A percentile compares a stretch with the other conserved stretches of the same genome.
Conservation (phyloP, 2,329 filamentous ascomycete genomes). For the Fusarium sp. region DNA sequence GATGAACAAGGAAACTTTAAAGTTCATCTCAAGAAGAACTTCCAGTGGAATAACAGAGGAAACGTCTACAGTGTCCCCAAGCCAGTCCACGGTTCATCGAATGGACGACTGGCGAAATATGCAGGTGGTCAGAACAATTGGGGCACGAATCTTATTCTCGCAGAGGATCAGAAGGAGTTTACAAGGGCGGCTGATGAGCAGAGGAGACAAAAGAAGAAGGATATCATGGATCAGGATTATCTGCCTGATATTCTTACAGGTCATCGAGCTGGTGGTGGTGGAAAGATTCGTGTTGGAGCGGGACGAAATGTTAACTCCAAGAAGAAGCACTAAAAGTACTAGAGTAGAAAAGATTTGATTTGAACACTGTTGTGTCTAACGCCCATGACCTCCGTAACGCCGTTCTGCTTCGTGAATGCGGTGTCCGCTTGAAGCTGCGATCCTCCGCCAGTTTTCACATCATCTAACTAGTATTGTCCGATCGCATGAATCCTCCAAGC, state of each 20-base stretch:
- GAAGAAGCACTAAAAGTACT: constrained; percentile 62
- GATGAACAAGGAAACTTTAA: constrained; percentile 82
- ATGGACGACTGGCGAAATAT: constrained; percentile 74
- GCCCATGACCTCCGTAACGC: constrained; percentile 38
- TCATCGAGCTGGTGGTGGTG: constrained; percentile 71
- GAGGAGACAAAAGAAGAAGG: constrained; percentile 75
- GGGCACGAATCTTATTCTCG: constrained; percentile 84
- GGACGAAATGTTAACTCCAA: constrained; percentile 87
- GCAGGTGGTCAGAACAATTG: constrained; percentile 88
- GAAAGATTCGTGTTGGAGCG: constrained; percentile 82
- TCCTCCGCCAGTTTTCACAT: not conserved
- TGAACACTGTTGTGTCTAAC: constrained; percentile 33
- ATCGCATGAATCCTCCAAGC: too few relatives aligned
- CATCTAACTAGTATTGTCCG: not conserved
- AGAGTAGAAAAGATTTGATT: constrained; percentile 22
- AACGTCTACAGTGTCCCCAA: constrained; percentile 95
- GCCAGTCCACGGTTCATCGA: constrained; percentile 82
- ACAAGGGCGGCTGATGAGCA: constrained; percentile 70
- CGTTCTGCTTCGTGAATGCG: too few relatives aligned
- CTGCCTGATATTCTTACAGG: constrained; percentile 87
- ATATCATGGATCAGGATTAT: constrained; percentile 96
- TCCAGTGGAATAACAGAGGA: constrained; percentile 94
- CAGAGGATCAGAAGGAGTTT: constrained; percentile 98
- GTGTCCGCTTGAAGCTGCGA: not conserved
- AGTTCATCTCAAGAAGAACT: constrained; percentile 91